Percentiles rank a stretch among this genome's conserved stretches.
These are phyloP conservation scores for Coleophoma crateriformis DNA, from an alignment of 2,329 filamentous ascomycete genomes.

Conservation along the genomic window DNA sequence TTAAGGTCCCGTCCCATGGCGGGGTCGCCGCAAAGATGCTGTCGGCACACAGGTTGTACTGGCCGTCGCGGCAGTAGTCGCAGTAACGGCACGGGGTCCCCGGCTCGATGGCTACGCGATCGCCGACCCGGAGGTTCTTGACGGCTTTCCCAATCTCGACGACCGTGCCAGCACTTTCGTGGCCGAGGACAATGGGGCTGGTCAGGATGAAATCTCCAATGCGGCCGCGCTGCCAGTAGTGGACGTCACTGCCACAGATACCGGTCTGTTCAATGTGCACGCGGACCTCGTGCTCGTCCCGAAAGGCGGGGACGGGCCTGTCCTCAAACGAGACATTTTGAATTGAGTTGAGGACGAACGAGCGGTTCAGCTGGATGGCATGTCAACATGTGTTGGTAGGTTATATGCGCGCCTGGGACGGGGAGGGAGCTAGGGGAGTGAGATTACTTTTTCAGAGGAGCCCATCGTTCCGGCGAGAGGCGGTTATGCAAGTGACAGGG, in stretches of 20 bases:
- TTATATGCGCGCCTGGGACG: too few relatives aligned
- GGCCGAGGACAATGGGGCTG: slow-evolving; percentile 40
- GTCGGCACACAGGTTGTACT: slow-evolving; percentile 34
- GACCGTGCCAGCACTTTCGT: slow-evolving; percentile 37
- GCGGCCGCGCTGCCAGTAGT: slow-evolving; percentile 26
- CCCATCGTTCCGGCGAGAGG: too few relatives aligned
- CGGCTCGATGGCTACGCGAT: slow-evolving; percentile 42
- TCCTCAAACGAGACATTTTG: slow-evolving; percentile 39
- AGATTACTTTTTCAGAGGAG: neutral
- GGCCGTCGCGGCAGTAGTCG: slow-evolving; percentile 32
- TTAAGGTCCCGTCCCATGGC: slow-evolving; percentile 40
- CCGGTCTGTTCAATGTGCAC: slow-evolving; percentile 39
- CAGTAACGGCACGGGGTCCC: slow-evolving; percentile 38
- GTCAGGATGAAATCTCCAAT: slow-evolving; percentile 31
- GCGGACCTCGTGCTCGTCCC: slow-evolving; percentile 34
- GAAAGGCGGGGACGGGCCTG: slow-evolving; percentile 32
- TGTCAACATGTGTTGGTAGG: too few relatives aligned
- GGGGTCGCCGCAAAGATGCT: slow-evolving; percentile 43
- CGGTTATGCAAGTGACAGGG: too few relatives aligned
- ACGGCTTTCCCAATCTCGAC: slow-evolving; percentile 35
- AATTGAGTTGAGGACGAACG: slow-evolving; percentile 41
- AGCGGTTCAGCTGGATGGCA: slow-evolving; percentile 31
- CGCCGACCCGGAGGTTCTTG: slow-evolving; percentile 35
- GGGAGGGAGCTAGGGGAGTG: too few relatives aligned
- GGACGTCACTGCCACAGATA: slow-evolving; percentile 40